Percentiles rank a stretch among this genome's conserved stretches.
phyloP scores from a whole-genome alignment of 352 stramenopile genomes.

The Thalassiosira allenii region DNA sequence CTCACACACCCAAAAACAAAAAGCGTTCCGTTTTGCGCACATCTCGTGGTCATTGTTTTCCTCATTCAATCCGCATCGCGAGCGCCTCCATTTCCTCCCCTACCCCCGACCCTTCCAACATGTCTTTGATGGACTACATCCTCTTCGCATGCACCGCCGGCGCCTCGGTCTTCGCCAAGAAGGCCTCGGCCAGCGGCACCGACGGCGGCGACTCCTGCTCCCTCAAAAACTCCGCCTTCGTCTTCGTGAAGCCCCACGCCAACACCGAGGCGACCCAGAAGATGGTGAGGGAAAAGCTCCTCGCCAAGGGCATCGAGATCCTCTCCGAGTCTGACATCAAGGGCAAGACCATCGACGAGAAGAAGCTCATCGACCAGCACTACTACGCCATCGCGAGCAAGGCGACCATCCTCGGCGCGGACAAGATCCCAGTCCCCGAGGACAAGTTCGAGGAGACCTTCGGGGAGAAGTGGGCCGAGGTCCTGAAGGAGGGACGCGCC shows the following conservation, averaged over 20 bases:
- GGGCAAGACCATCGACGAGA: conserved; percentile 84
- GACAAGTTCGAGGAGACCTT: conserved; percentile 88
- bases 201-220: conserved; percentile 32
- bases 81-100: not conserved
- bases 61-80: conserved; percentile 1
- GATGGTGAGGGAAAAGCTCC: conserved; percentile 80
- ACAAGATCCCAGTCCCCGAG: conserved; percentile 84
- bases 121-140: conserved; percentile 34
- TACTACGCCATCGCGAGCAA: conserved; percentile 90
- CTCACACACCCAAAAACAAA: too few relatives aligned
- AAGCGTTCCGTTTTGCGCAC: not conserved
- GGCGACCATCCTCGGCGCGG: conserved; percentile 85
- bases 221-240: conserved; percentile 85
- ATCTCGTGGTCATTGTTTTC: conserved; percentile 12
- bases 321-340: conserved; percentile 78
- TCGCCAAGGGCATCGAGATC: conserved; percentile 78
- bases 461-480: conserved; percentile 83
- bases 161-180: conserved; percentile 51
- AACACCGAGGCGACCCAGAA: conserved; percentile 82
- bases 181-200: conserved; percentile 5
- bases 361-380: conserved; percentile 89
- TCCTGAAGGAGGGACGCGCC: conserved; percentile 79
- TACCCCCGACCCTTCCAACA: not conserved
- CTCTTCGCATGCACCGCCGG: conserved; percentile 50
- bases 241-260: conserved; percentile 90